Evolutionary conservation across 805 yeast genomes (phyloP).

Genomic region (Wickerhamiella lipophila): DNA sequence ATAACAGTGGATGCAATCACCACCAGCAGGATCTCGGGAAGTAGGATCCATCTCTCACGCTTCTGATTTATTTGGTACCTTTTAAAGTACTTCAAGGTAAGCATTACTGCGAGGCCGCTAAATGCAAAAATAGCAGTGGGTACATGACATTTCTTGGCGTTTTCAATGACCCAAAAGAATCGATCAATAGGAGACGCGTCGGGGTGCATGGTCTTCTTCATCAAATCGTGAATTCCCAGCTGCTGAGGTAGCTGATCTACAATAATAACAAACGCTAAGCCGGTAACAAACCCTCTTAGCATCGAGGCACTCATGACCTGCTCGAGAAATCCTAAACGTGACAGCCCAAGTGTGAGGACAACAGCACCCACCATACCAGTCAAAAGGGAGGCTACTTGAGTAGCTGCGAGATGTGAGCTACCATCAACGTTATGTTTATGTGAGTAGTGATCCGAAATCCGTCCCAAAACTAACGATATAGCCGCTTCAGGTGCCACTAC

Average conservation of each 20-base stretch:
- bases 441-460: slow-evolving; percentile 48
- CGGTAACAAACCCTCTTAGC: slow-evolving; percentile 70
- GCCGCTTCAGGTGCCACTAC: slow-evolving; percentile 91
- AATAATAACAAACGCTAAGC: slow-evolving; percentile 75
- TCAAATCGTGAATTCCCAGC: slow-evolving; percentile 46
- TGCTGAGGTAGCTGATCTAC: slow-evolving; percentile 61
- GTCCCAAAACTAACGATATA: slow-evolving; percentile 70
- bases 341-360: slow-evolving; percentile 58
- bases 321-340: slow-evolving; percentile 78
- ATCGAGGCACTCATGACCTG: slow-evolving; percentile 65
- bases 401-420: slow-evolving; percentile 29
- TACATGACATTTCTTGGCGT: slow-evolving; percentile 38
- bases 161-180: slow-evolving; percentile 39
- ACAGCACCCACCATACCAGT: slow-evolving; percentile 66
- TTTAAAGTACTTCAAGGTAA: slow-evolving; percentile 34
- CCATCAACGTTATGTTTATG: slow-evolving; percentile 28
- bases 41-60: slow-evolving; percentile 39
- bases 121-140: slow-evolving; percentile 54
- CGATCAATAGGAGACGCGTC: slow-evolving; percentile 65
- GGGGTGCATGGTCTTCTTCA: slow-evolving; percentile 30
- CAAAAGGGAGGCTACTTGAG: slow-evolving; percentile 52
- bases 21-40: slow-evolving; percentile 80
- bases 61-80: slow-evolving; percentile 26
- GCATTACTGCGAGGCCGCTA: slow-evolving; percentile 36
- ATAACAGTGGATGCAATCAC: slow-evolving; percentile 49